Base-by-base conservation (phyloP, 1,284 basidiomycete species). In the Nidula niveotomentosa region DNA sequence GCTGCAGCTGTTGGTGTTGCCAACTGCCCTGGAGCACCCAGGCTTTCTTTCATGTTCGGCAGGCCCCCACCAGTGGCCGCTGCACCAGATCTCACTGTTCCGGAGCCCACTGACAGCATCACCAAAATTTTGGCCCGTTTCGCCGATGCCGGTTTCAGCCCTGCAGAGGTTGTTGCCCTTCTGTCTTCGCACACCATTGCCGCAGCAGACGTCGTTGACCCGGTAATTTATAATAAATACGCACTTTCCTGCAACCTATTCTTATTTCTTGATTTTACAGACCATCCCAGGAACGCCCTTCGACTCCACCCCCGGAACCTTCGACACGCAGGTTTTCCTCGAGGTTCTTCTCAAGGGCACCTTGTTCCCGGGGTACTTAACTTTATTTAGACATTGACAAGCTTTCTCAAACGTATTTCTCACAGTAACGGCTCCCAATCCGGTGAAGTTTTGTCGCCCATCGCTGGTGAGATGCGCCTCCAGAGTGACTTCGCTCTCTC, bases 11-110 rank as follows among this genome's bases (percentile, higher is more conserved):
- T 49, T 35, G 48, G 48, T 18, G 34, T 36, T 36, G 48, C 48
- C 9, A 49, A 33, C 18, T 49, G 48, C 34, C 30, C 48, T 1
- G 48, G 48, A 12, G 48, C 48, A 33, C 48, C 69, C 1, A 61
- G 60, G 2, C 60, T 71, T 3, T 17, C 62, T 13, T 72, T 70
- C 60, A 64, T 71, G 54, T 49, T 71, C 34, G 73, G 74, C 50
- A 66, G 69, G 48, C 64, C 66, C 7, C 53, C 58, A 6, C 62
- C 70, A 2, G 51, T 49, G 1, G 67, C 64, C 8, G 60, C 74
- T 12, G 65, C 73, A n/a, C 72, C 72, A 2, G 69, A 73, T 48
- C 53, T 60, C 30, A 64, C 66, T 5, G 69, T 76, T 23, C 72
- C 74, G 3, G 65, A 72, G 57, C 74, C 74, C 6, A 60, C 62